Conservation (phyloP, 1,139 yeast species). For the Pneumocystis canis region DNA sequence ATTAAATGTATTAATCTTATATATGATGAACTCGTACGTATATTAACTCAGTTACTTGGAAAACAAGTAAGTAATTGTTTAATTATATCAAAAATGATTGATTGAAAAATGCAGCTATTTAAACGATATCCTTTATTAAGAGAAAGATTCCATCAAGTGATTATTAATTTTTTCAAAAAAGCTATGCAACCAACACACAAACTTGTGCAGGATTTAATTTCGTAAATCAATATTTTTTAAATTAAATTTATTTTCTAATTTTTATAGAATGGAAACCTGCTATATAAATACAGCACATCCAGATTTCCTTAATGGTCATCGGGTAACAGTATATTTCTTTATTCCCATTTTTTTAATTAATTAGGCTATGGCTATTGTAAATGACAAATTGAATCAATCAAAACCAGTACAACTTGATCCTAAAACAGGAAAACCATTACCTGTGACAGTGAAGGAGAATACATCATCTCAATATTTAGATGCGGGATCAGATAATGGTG, state of each 20-base stretch:
- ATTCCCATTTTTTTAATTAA: background rate
- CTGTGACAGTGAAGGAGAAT: constrained; percentile 5
- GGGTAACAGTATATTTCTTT: constrained; percentile 18
- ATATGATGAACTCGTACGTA: constrained; percentile 86
- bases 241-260: background rate
- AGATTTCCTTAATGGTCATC: constrained; percentile 83
- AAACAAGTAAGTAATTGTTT: constrained; percentile 33
- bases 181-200: constrained; percentile 72
- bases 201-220: constrained; percentile 70
- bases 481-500: constrained; percentile 27
- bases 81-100: background rate
- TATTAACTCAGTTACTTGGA: constrained; percentile 66
- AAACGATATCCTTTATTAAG: constrained; percentile 80
- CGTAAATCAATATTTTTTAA: background rate
- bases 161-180: constrained; percentile 66
- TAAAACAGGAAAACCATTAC: constrained; percentile 59
- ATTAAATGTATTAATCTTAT: constrained; percentile 77
- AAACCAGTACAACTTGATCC: constrained; percentile 78
- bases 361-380: constrained; percentile 78
- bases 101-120: constrained; percentile 29
- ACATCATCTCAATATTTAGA: constrained; percentile 17
- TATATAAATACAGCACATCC: constrained; percentile 97
- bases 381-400: constrained; percentile 74
- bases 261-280: constrained; percentile 56
- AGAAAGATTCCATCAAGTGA: constrained; percentile 68